Evolutionary conservation across 768 basidiomycete species (phyloP), one percentile per base, ranked within the genome.

Genomic region (Kwoniella europaea): DNA sequence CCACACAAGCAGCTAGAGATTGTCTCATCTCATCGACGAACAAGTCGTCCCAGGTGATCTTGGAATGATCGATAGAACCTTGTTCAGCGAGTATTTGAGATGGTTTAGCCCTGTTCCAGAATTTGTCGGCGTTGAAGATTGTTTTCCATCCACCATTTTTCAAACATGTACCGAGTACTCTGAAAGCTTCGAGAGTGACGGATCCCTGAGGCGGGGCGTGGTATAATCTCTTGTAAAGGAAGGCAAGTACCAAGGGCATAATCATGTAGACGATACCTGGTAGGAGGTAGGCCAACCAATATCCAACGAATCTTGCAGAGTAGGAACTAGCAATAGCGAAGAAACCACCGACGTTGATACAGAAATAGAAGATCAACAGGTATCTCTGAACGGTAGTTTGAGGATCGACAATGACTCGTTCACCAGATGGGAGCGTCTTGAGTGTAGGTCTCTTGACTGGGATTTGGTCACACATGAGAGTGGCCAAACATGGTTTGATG

Each of bases 261-360:
- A 82, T 65, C 68, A 79, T 68, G 75, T 82, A 84, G 57, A 82
- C 29, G 63, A 84, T 76, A 29, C 78, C 79, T 12, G 82, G 82
- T 12, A 78, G 50, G 9, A 82, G 72, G 71, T 67, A 83, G 42
- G 81, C 80, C 24, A 82, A 75, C 82, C 82, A 84, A 74, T 80
- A 83, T 10, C 84, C 84, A 59, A 83, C 75, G 58, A 79, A 72
- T 63, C 80, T 77, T 57, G 79, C 79, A 22, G 79, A 64, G 69
- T 84, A 84, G 18, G 83, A 74, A 4, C 81, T 79, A 15, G 79
- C 83, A 46, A 84, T 64, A 12, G 72, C 57, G 69, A 80, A 78
- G 73, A 84, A 79, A 3, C 79, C 76, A 12, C 83, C 83, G 62
- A 83, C 71, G 74, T 83, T 84, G 79, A 84, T 83, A 24, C 71